Evolutionary conservation across 768 basidiomycete species (phyloP).

Genomic region (Amanita brunnescens): DNA sequence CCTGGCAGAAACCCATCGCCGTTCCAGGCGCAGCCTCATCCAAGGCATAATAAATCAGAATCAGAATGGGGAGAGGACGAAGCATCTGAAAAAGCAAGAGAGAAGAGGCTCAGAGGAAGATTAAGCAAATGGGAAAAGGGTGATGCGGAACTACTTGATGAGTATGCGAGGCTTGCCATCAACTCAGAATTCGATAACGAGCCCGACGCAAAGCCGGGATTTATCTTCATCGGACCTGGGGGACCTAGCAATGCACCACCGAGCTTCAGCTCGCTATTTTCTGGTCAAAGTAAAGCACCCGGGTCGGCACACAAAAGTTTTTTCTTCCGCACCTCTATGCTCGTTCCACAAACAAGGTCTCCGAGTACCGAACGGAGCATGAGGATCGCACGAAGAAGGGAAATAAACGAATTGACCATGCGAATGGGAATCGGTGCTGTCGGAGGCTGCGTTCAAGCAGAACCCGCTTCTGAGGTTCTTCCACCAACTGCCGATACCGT

Average conservation of each 20-base stretch:
- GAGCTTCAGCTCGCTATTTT: constrained; percentile 17
- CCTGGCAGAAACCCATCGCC: constrained; percentile 31
- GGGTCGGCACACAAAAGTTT: constrained; percentile 22
- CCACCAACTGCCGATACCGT: not conserved
- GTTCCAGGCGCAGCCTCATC: constrained; percentile 19
- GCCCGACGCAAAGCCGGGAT: constrained; percentile 26
- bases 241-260: constrained; percentile 31
- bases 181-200: constrained; percentile 26
- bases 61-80: constrained; percentile 63
- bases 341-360: constrained; percentile 59
- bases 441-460: constrained; percentile 52
- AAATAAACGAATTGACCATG: constrained; percentile 76
- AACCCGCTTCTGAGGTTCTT: constrained; percentile 21
- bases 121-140: constrained; percentile 69
- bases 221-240: constrained; percentile 42
- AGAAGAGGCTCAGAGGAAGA: constrained; percentile 62
- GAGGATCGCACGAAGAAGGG: constrained; percentile 54
- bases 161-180: constrained; percentile 47
- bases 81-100: constrained; percentile 54
- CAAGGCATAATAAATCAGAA: constrained; percentile 32
- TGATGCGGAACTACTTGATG: constrained; percentile 48
- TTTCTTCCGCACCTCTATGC: constrained; percentile 60
- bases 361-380: constrained; percentile 41
- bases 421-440: constrained; percentile 75
- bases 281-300: constrained; percentile 13